Evolutionary conservation across 768 basidiomycete genomes (phyloP).

Genomic region (Pulveroboletus sp.): DNA sequence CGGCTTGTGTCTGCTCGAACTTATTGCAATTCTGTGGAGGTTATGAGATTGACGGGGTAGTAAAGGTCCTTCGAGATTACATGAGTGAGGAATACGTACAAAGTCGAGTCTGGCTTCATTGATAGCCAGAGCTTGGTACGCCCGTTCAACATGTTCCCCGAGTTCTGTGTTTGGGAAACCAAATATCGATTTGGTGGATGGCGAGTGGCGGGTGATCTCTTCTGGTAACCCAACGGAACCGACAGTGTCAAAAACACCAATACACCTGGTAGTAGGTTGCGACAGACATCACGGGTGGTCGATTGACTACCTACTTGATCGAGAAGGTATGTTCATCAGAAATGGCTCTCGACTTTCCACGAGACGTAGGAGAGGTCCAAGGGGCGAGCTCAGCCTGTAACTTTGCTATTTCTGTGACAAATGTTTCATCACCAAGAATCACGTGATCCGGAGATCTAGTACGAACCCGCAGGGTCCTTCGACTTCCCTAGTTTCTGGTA

Average conservation of each 20-base stretch:
- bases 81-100: constrained; percentile 35
- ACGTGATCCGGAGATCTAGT: neutral
- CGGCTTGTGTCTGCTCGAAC: constrained; percentile 54
- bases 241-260: constrained; percentile 80
- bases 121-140: constrained; percentile 67
- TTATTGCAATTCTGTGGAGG: constrained; percentile 50
- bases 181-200: constrained; percentile 47
- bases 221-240: constrained; percentile 67
- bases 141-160: constrained; percentile 58
- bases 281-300: neutral
- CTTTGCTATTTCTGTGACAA: constrained; percentile 29
- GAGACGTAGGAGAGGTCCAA: constrained; percentile 51
- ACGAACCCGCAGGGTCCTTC: constrained; percentile 41
- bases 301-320: constrained; percentile 46
- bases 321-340: constrained; percentile 47
- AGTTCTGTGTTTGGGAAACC: constrained; percentile 59
- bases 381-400: constrained; percentile 44
- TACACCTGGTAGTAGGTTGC: constrained; percentile 38
- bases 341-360: constrained; percentile 49
- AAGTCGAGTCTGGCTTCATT: constrained; percentile 67
- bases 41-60: neutral
- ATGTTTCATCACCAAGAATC: neutral
- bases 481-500: constrained; percentile 61
- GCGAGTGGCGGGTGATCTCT: constrained; percentile 46
- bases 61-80: neutral